Conservation (phyloP, 2,329 filamentous ascomycete species). For the Arthrobotrys megalospora region DNA sequence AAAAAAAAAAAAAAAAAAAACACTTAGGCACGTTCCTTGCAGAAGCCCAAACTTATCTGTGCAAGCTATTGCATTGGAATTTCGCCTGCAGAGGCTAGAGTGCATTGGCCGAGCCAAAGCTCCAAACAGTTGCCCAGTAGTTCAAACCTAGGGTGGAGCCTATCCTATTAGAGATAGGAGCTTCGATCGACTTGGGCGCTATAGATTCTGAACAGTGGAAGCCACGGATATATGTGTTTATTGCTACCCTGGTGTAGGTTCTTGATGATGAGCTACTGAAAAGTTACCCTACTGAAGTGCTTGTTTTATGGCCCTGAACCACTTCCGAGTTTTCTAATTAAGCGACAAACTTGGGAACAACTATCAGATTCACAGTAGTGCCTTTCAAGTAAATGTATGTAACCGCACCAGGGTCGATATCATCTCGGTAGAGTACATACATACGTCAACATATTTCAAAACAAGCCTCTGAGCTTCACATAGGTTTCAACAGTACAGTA, state of each 20-base stretch:
- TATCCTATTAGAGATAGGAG: background rate
- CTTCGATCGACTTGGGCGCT: background rate
- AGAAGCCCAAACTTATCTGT: slow-evolving; percentile 16
- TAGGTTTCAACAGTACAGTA: background rate
- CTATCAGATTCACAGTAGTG: too few relatives aligned
- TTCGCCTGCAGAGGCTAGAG: slow-evolving; percentile 2
- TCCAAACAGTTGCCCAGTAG: background rate
- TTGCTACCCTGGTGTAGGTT: too few relatives aligned
- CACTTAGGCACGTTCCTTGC: slow-evolving; percentile 13
- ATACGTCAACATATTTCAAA: slow-evolving; percentile 18
- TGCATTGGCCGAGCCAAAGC: background rate
- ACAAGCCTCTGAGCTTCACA: background rate
- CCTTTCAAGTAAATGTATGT: background rate
- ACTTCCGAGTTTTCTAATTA: too few relatives aligned
- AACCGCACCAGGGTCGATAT: background rate
- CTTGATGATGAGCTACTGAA: too few relatives aligned
- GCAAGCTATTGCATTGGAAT: slow-evolving; percentile 19
- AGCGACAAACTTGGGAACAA: too few relatives aligned
- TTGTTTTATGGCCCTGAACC: too few relatives aligned
- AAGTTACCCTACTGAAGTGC: too few relatives aligned
- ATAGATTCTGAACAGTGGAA: too few relatives aligned
- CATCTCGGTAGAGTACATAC: slow-evolving; percentile 54
- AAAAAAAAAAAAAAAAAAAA: slow-evolving; percentile 9
- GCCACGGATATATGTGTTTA: too few relatives aligned
- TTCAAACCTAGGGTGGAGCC: slow-evolving; percentile 24